Conservation (phyloP, 352 stramenopile species). For the Phytophthora nicotianae region DNA sequence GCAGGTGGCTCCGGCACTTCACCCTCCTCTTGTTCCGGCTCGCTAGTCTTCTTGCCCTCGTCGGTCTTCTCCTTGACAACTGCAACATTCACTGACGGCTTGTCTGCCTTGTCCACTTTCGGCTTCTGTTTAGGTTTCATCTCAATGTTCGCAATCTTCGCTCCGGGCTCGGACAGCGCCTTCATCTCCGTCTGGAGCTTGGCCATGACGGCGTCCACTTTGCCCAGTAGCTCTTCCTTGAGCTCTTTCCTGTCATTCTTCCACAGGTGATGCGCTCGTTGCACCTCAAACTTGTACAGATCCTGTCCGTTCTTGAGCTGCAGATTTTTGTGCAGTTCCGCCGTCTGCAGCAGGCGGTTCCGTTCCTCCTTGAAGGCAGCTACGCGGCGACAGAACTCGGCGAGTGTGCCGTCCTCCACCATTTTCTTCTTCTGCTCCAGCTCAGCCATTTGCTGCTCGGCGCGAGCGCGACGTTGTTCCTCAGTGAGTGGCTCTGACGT, state of each 20-base stretch:
- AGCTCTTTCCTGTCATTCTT: constrained; percentile 60
- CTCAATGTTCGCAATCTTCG: constrained; percentile 15
- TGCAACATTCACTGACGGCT: constrained; percentile 16
- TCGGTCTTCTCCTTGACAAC: constrained; percentile 11
- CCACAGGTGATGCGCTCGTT: constrained; percentile 73
- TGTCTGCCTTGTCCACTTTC: constrained; percentile 4
- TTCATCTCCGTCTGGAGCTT: constrained; percentile 60
- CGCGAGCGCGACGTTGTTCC: constrained; percentile 35
- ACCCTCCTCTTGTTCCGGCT: constrained; percentile 30
- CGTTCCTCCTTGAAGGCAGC: constrained; percentile 85
- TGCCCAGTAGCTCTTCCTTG: constrained; percentile 56
- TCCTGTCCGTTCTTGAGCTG: constrained; percentile 87
- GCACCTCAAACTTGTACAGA: constrained; percentile 79
- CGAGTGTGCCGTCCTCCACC: constrained; percentile 82
- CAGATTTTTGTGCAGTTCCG: constrained; percentile 82
- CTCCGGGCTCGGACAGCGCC: constrained; percentile 35
- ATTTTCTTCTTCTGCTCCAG: constrained; percentile 87
- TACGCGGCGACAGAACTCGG: constrained; percentile 83
- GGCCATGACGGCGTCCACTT: constrained; percentile 49
- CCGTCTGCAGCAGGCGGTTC: constrained; percentile 71
- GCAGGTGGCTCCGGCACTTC: constrained; percentile 29
- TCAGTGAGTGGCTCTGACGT: constrained; percentile 48
- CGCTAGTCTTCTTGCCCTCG: constrained; percentile 14
- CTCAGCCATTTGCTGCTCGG: constrained; percentile 70
- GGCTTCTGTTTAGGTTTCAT: constrained; percentile 17